Evolutionary conservation across 164 flowering plant species (phyloP), one percentile per base, ranked within the genome.

Genomic region (Nymphaea colorata): DNA sequence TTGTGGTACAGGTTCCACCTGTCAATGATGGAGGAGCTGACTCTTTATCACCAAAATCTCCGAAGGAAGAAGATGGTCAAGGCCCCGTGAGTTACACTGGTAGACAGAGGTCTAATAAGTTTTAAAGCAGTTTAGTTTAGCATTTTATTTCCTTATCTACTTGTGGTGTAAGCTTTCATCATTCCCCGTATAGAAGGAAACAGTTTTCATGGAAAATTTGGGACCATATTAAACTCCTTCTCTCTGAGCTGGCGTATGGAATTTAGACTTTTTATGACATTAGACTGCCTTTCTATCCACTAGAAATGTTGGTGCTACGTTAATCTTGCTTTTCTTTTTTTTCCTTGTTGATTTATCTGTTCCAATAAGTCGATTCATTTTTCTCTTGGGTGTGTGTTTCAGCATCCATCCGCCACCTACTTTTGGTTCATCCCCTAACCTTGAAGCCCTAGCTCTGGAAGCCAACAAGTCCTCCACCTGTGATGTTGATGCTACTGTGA

Each of bases 381-480:
- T 6, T 47, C 11, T n/a, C 11, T 6, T 47, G 55, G 55, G 55
- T 47, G 55, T 47, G 11, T 14, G 7, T 68, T 70, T 61, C 83
- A 84, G 95, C 67, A 68, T 74, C 70, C 95, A 85, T 77, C 95
- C 90, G 61, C 90, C 91, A 43, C 95, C 91, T 73, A 79, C 96
- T 43, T 90, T 90, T 79, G 93, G 96, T 60, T 85, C 86, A 69
- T 85, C 88, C 14, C 88, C 88, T 42, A 88, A 82, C 81, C 88
- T 84, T 44, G 90, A 90, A 75, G 86, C 75, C 61, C 78, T 86
- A 70, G 90, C 84, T 68, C 76, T 88, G 66, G 87, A 78, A 73
- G 77, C 80, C 70, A 74, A 64, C 79, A 74, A 76, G 42, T 59
- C 72, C 53, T 57, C 79, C 47, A 77, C 71, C 68, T 67, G 81